A percentile compares a stretch with the other conserved stretches of the same genome.
These are phyloP conservation scores for Albugo laibachii DNA, from an alignment of 352 stramenopile genomes.

Conservation along the genomic window DNA sequence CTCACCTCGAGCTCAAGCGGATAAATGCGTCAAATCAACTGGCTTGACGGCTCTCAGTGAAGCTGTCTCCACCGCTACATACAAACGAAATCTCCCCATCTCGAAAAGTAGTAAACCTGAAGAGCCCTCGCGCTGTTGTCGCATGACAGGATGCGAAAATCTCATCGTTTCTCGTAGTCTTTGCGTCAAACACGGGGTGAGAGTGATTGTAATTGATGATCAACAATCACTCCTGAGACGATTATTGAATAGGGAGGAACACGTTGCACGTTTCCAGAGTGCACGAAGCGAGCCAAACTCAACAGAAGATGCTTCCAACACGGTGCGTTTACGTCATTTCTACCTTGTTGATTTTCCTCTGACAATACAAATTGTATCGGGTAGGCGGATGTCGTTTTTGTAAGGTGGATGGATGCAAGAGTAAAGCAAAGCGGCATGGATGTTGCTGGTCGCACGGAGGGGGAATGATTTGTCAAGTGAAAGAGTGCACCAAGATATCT, in stretches of 20 bases:
- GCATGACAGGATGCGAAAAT: too few species aligned
- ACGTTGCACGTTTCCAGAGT: slow-evolving; percentile 25
- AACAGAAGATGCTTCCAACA: slow-evolving; percentile 65
- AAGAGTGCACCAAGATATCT: slow-evolving; percentile 15
- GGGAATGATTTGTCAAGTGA: slow-evolving; percentile 1
- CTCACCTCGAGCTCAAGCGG: too few species aligned
- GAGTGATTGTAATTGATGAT: background rate
- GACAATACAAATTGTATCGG: too few species aligned
- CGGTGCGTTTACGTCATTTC: background rate
- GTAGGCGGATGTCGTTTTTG: slow-evolving; percentile 32
- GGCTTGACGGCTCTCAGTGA: too few species aligned
- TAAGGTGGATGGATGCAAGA: slow-evolving; percentile 36
- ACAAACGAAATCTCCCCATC: too few species aligned
- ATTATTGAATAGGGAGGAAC: slow-evolving; percentile 7
- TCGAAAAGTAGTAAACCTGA: too few species aligned
- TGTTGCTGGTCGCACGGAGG: slow-evolving; percentile 54
- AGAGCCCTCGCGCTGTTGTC: too few species aligned
- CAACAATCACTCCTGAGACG: background rate
- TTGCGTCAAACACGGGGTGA: background rate
- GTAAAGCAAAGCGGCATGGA: slow-evolving; percentile 46
- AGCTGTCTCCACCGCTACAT: too few species aligned
- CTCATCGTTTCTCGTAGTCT: background rate
- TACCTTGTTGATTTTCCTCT: too few species aligned
- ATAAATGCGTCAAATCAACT: too few species aligned
- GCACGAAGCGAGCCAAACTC: slow-evolving; percentile 47